These are phyloP conservation scores for Orbilia blumenaviensis DNA, from an alignment of 2,329 filamentous ascomycete genomes.

Conservation along the genomic window DNA sequence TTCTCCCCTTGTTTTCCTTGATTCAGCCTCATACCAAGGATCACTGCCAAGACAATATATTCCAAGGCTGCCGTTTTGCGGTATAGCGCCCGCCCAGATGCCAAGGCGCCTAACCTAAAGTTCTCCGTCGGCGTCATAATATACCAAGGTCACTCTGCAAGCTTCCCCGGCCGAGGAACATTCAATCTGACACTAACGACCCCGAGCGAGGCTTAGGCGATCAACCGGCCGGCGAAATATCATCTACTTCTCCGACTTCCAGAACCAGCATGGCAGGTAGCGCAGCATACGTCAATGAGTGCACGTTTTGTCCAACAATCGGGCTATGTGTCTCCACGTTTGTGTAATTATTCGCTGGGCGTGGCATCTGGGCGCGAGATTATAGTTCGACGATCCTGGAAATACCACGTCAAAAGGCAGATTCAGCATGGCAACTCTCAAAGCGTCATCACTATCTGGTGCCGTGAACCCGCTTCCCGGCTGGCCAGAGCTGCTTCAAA, in stretches of 20 bases:
- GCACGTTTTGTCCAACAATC: background rate
- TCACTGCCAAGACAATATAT: background rate
- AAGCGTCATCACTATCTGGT: background rate
- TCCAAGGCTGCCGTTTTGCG: background rate
- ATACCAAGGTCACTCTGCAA: background rate
- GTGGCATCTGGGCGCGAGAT: background rate
- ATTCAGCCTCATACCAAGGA: background rate
- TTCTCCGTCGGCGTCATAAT: background rate
- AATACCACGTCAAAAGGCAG: conserved; percentile 5
- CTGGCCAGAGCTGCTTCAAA: too few relatives aligned
- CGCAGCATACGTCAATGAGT: background rate
- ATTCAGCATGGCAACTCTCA: background rate
- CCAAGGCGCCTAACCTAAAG: background rate
- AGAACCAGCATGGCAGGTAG: background rate
- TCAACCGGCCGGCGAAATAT: background rate
- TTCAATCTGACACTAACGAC: background rate
- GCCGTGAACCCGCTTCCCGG: background rate
- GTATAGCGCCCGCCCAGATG: background rate
- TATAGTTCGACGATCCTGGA: conserved; percentile 1
- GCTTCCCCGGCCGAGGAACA: background rate
- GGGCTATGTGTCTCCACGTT: conserved; percentile 7
- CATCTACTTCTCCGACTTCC: background rate
- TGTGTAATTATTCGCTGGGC: background rate
- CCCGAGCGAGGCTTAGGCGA: background rate
- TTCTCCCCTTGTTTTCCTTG: background rate